phyloP scores from a whole-genome alignment of 805 yeast species.

The Candida maesae region DNA sequence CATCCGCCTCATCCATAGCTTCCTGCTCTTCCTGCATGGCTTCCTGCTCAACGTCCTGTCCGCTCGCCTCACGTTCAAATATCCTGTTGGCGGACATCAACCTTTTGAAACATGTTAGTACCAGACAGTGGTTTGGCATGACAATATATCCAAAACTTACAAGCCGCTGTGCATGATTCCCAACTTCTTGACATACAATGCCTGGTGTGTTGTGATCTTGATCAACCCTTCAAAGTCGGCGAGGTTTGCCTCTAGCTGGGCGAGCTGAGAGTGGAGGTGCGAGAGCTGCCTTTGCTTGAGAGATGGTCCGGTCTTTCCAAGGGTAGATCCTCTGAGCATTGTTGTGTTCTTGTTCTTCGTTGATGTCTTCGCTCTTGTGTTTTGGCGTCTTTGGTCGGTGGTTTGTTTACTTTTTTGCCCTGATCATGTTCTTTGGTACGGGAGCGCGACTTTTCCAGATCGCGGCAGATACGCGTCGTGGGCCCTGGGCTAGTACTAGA shows the following conservation, averaged over 20 bases:
- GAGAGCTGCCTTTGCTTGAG: conserved; percentile 44
- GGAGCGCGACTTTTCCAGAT: no score
- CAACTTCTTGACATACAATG: conserved; percentile 45
- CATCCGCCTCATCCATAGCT: no score
- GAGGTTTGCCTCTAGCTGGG: conserved; percentile 53
- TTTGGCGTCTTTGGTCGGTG: no score
- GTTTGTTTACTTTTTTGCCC: conserved; percentile 4
- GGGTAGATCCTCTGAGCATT: conserved; percentile 22
- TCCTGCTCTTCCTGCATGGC: background rate
- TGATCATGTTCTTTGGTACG: no score
- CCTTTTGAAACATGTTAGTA: no score
- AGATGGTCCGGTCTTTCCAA: conserved; percentile 17
- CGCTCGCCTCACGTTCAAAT: conserved; percentile 26
- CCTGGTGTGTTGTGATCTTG: conserved; percentile 49
- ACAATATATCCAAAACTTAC: conserved; percentile 18
- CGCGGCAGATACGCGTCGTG: no score
- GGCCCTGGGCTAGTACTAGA: no score
- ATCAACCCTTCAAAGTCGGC: conserved; percentile 49
- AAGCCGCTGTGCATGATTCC: conserved; percentile 57
- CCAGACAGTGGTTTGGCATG: no score
- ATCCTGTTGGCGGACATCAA: conserved; percentile 29
- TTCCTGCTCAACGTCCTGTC: conserved; percentile 13
- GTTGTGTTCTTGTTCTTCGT: background rate
- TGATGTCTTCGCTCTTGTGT: background rate
- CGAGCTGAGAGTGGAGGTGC: conserved; percentile 49